Conservation (phyloP, 768 basidiomycete genomes). For the Krasilnikovozyma curviuscula region DNA sequence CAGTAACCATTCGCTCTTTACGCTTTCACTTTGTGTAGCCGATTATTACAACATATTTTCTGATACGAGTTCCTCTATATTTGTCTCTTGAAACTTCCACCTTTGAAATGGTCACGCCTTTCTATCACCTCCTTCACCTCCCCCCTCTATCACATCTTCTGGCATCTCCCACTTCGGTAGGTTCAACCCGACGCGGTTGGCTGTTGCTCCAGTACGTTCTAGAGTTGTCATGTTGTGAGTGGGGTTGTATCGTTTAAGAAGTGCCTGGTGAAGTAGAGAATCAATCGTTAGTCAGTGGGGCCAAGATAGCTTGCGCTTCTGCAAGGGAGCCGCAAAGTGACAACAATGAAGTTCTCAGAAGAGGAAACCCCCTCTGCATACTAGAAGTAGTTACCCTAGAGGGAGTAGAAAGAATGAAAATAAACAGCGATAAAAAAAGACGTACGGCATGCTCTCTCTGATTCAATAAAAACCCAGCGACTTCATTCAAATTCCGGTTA, state of each 20-base stretch:
- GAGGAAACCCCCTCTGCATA: neutral
- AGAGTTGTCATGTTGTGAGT: slow-evolving; percentile 55
- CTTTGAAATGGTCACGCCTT: too few species aligned
- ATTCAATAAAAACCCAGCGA: neutral
- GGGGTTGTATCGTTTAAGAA: slow-evolving; percentile 78
- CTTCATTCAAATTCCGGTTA: neutral
- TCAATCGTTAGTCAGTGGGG: neutral
- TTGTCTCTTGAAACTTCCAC: too few species aligned
- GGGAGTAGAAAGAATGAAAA: neutral
- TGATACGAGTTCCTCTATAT: too few species aligned
- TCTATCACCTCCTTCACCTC: too few species aligned
- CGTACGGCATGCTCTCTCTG: slow-evolving; percentile 6
- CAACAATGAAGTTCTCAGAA: neutral
- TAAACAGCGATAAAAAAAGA: neutral
- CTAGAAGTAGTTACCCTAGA: neutral
- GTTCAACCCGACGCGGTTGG: slow-evolving; percentile 66
- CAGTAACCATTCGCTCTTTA: too few species aligned
- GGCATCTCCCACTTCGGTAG: slow-evolving; percentile 39
- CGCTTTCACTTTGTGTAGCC: too few species aligned
- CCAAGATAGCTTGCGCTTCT: neutral
- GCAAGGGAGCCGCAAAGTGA: neutral
- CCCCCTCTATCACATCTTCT: neutral
- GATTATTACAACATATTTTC: too few species aligned
- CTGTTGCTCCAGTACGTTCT: slow-evolving; percentile 66
- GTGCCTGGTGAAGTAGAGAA: slow-evolving; percentile 32